phyloP scores from a whole-genome alignment of 192 early-diverging fungal genomes.

The Coemansia sp. region DNA sequence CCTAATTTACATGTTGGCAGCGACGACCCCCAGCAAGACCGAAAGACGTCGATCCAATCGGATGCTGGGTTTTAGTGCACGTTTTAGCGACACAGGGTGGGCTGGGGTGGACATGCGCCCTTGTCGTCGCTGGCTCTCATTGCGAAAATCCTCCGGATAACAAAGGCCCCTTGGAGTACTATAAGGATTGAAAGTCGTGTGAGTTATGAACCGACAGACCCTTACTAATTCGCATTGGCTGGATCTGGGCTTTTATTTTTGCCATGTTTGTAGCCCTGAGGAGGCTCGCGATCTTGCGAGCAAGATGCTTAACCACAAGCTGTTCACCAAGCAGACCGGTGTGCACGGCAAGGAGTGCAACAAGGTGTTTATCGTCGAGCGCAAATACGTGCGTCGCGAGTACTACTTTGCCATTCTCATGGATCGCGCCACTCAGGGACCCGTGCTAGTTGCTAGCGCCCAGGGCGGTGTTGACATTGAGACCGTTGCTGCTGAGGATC shows the following conservation, averaged over 20 bases:
- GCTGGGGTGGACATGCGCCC: background rate
- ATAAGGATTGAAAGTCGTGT: background rate
- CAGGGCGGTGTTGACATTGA: constrained; percentile 99
- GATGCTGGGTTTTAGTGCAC: background rate
- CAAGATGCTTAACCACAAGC: constrained; percentile 96
- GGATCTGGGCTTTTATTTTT: constrained; percentile 10
- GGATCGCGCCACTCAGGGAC: constrained; percentile 93
- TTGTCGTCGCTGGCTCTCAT: background rate
- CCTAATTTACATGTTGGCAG: background rate
- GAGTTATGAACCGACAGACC: background rate
- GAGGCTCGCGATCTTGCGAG: constrained; percentile 85
- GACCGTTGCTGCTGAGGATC: constrained; percentile 89
- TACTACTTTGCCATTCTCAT: constrained; percentile 99
- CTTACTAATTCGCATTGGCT: constrained; percentile 7
- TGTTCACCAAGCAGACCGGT: constrained; percentile 99
- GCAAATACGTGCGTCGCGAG: constrained; percentile 93
- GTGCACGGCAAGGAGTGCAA: constrained; percentile 92
- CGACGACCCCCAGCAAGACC: background rate
- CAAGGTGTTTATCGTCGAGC: constrained; percentile 93
- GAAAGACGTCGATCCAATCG: constrained; percentile 4
- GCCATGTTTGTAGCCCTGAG: constrained; percentile 61
- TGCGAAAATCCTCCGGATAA: background rate
- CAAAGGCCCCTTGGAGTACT: background rate
- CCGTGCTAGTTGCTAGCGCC: constrained; percentile 93
- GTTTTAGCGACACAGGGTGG: constrained; percentile 8